Base-by-base conservation (phyloP, 495 filamentous ascomycete species). In the Massariosphaeria phaeospora region DNA sequence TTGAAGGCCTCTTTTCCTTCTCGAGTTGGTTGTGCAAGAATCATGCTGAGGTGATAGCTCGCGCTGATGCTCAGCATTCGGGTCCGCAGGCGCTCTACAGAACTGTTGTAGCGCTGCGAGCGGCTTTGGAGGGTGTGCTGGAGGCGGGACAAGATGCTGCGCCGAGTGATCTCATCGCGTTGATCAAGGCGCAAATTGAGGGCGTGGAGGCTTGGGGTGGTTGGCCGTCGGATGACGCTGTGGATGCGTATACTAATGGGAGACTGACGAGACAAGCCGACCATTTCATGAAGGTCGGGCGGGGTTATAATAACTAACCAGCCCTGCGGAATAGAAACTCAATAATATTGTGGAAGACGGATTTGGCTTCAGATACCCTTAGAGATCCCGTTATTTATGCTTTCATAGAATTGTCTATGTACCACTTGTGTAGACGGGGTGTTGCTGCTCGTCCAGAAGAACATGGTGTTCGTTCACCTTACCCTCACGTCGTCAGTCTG, bases 151-250 rank as follows among this genome's bases (percentile, higher is more conserved):
- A 21, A 31, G 33, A 46, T 8, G 41, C 55, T 20, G 65, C 66
- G 17, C 50, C 70, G 2, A 42, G 29, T 9, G 62, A 65, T 8
- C 44, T 66, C 38, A 24, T 57, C 20, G 51, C 45, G 48, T 23
- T 64, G 72, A 51, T 68, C 67, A 56, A 67, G 69, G 47, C 66
- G 69, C 61, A 73, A 68, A 62, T 84, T 58, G 70, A 71, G 17
- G 61, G 63, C 30, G 75, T 76, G 11, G 57, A 57, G 5, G 60
- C 67, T 20, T 81, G 76, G 79, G 73, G 70, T 21, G 65, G 70
- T 3, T 83, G 80, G 80, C 76, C 79, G 13, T 73, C 58, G 36
- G 73, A 77, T 44, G 69, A 71, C 40, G 78, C 81, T 49, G 72
- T 81, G 27, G 56, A 69, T 45, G 62, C 66, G 26, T 83, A 83